These are phyloP conservation scores for Ceratobasidium sp. DNA, from an alignment of 1,284 basidiomycete species.

Conservation along the genomic window DNA sequence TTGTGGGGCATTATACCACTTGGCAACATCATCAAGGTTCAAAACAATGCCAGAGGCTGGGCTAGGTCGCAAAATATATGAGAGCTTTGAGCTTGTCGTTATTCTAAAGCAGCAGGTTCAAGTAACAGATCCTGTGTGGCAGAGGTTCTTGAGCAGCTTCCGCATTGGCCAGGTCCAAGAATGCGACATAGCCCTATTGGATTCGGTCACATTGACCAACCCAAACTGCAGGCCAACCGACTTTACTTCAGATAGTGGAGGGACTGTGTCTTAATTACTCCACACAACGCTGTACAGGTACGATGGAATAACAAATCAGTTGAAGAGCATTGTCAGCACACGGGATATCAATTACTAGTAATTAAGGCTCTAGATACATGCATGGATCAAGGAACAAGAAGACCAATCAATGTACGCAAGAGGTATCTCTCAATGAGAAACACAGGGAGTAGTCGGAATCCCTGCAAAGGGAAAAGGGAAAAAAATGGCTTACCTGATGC, in stretches of 20 bases:
- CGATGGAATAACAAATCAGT: conserved; percentile 54
- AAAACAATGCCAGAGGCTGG: background rate
- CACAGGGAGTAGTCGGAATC: background rate
- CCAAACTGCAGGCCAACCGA: conserved; percentile 44
- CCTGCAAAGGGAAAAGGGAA: background rate
- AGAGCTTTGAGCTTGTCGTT: conserved; percentile 56
- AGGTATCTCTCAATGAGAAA: background rate
- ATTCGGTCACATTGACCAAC: conserved; percentile 50
- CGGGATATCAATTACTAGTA: conserved; percentile 46
- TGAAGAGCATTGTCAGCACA: conserved; percentile 48
- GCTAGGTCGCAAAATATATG: conserved; percentile 54
- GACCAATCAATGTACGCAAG: conserved; percentile 46
- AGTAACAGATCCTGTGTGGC: conserved; percentile 55
- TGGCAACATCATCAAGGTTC: conserved; percentile 1
- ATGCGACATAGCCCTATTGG: conserved; percentile 54
- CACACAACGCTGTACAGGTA: conserved; percentile 54
- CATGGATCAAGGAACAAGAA: conserved; percentile 25
- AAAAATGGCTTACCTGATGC: background rate
- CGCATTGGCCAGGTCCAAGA: conserved; percentile 52
- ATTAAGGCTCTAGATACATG: conserved; percentile 48
- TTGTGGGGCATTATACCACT: conserved; percentile 51
- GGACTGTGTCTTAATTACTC: conserved; percentile 54
- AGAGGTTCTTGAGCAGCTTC: conserved; percentile 54
- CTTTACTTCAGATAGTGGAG: conserved; percentile 52
- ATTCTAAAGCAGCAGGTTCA: conserved; percentile 56